phyloP scores from a whole-genome alignment of 345 rosid genomes.

The Camelina hispida region DNA sequence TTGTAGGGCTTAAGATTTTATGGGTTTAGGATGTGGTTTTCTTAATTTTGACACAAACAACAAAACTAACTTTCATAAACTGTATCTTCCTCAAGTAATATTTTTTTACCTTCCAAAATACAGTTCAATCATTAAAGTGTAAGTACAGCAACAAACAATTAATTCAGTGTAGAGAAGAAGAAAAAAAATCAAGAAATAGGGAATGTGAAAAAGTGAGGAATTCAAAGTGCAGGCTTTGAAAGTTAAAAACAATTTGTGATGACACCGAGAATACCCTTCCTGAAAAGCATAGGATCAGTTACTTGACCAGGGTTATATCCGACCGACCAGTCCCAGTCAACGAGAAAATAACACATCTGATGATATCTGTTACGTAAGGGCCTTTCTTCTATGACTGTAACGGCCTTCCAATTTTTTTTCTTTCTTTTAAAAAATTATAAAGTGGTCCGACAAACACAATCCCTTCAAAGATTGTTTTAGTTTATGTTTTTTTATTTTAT shows the following conservation, averaged over 20 bases:
- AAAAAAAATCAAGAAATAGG: too few species aligned
- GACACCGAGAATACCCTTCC: conserved; percentile 32
- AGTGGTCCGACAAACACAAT: conserved; percentile 41
- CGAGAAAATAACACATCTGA: conserved; percentile 29
- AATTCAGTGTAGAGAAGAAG: not conserved
- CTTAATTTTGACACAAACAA: not conserved
- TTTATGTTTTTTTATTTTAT: conserved; percentile 6
- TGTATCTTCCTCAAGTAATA: not conserved
- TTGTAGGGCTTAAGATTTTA: not conserved
- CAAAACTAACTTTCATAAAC: not conserved
- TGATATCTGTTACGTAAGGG: conserved; percentile 41
- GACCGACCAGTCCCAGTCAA: conserved; percentile 37
- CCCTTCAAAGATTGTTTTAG: conserved; percentile 33
- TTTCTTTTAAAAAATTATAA: not conserved
- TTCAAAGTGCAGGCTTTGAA: conserved; percentile 30
- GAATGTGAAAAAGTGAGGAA: not conserved
- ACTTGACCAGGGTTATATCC: conserved; percentile 22
- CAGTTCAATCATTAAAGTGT: not conserved
- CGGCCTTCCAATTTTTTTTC: conserved; percentile 13
- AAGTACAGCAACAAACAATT: not conserved
- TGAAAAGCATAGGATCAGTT: not conserved
- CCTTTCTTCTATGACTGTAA: conserved; percentile 15
- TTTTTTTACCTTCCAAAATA: not conserved
- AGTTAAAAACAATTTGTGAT: not conserved
- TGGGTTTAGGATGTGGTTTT: not conserved